Evolutionary conservation across 495 filamentous ascomycete species (phyloP).

Genomic region (Friedmanniomyces endolithicus): DNA sequence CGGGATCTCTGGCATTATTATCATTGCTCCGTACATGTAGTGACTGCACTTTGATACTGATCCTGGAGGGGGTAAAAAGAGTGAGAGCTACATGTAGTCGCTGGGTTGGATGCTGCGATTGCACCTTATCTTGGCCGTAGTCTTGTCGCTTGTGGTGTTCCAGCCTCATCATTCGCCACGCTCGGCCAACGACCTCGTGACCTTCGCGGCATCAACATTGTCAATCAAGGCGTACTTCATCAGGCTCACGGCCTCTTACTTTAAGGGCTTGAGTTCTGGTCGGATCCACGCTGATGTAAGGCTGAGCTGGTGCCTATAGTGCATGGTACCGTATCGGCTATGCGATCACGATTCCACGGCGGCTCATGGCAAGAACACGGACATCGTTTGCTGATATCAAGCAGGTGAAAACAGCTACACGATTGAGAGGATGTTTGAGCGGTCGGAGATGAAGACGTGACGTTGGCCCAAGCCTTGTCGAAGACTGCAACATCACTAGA

Average conservation of each 20-base stretch:
- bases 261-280: too few species aligned
- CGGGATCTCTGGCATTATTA: constrained; percentile 1
- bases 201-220: background rate
- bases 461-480: too few species aligned
- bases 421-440: too few species aligned
- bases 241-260: background rate
- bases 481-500: too few species aligned
- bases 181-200: background rate
- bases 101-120: background rate
- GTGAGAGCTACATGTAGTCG: background rate
- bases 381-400: too few species aligned
- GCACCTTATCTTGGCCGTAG: background rate
- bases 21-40: background rate
- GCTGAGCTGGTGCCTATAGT: too few species aligned
- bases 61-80: background rate
- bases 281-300: too few species aligned
- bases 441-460: too few species aligned
- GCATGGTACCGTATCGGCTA: too few species aligned
- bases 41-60: background rate
- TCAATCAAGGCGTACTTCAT: background rate
- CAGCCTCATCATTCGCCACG: background rate
- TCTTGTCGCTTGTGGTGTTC: background rate
- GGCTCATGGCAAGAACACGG: too few species aligned
- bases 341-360: too few species aligned
- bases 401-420: too few species aligned